Evolutionary conservation across 1,284 basidiomycete genomes (phyloP), one percentile per base, ranked within the genome.

Genomic region (Ustilago vetiveriae): DNA sequence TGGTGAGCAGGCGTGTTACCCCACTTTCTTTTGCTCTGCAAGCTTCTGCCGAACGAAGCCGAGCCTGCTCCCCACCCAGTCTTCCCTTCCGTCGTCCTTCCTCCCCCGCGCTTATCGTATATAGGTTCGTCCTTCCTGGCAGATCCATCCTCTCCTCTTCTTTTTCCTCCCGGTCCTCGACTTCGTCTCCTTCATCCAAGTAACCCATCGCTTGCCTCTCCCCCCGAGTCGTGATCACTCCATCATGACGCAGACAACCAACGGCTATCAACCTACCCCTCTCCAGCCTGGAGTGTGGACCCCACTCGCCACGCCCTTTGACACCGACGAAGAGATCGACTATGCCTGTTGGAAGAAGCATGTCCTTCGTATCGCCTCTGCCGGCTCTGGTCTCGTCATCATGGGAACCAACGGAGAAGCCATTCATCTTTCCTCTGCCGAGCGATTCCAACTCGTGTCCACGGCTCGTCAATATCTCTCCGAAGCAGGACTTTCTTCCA

Each of bases 281-380:
- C 45, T 74, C 21, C 42, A 85, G 63, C 82, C 91, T 16, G 92
- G 92, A 40, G 88, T 94, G 52, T 94, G 87, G 83, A 90, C 90
- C 11, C 92, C 92, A 22, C 88, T 92, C 75, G 92, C 90, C 10
- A 88, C 91, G 10, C 94, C 94, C 84, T 93, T 93, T 84, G 83
- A 88, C 8, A 85, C 85, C 36, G 86, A 88, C 45, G 91, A 94
- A 82, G 91, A 94, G 75, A 86, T 94, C 64, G 92, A 94, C 83
- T 80, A 92, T 39, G 84, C 85, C 13, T 83, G 89, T 0, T 90
- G 93, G 76, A 85, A 89, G 76, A 83, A 84, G n/a, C 92, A 94
- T 83, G 85, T 92, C 43, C 83, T 88, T 44, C 86, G 86, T 44
- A 84, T 89, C 49, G 91, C 89, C 5, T 84, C 84, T 45, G 90